Base-by-base conservation (phyloP, 345 rosid species). In the Syzygium aromaticum region DNA sequence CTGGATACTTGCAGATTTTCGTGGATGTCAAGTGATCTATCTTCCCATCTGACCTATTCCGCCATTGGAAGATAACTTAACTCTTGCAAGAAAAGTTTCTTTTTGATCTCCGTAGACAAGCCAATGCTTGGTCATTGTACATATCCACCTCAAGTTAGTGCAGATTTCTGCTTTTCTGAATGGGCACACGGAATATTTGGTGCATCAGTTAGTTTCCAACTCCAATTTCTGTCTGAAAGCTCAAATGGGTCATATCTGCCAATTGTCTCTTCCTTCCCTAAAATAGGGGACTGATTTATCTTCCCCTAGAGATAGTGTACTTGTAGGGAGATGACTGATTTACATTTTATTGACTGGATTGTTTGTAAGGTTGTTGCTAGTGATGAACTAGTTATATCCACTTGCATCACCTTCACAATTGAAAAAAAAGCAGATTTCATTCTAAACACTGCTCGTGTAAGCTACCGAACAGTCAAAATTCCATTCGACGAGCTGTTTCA, bases 1-100 rank as follows among this genome's bases (percentile, higher is more conserved):
- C 46, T 28, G 64, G 19, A 27, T 15, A 87, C 46, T 82, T 90
- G 92, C 93, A 95, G 97, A 89, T 95, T 85, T 93, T 95, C 38
- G 96, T 92, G 87, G 93, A 92, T 87, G 77, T 88, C 51, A 90
- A 92, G 86, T 93, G 94, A 93, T 86, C 43, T 27, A 33, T 40
- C 54, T 43, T 87, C 63, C 84, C 53, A 53, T 23, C n/a, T 33
- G 82, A 10, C 82, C 82, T 73, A 15, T 40, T 54, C 15, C 1
- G 1, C 40, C 11, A 6, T 25, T 17, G 51, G 67, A 30, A 51
- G 46, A 57, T 17, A 56, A 43, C 25, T 25, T 49, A 11, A 61
- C 27, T 38, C 49, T 73, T 38, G 82, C 2, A 1, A 52, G 86
- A 52, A 23, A 40, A 84, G 33, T 16, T 16, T 17, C 19, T 84